A percentile compares a stretch with the other conserved stretches of the same genome.
Evolutionary conservation across 345 rosid genomes (phyloP).

Genomic region (Adansonia digitata): DNA sequence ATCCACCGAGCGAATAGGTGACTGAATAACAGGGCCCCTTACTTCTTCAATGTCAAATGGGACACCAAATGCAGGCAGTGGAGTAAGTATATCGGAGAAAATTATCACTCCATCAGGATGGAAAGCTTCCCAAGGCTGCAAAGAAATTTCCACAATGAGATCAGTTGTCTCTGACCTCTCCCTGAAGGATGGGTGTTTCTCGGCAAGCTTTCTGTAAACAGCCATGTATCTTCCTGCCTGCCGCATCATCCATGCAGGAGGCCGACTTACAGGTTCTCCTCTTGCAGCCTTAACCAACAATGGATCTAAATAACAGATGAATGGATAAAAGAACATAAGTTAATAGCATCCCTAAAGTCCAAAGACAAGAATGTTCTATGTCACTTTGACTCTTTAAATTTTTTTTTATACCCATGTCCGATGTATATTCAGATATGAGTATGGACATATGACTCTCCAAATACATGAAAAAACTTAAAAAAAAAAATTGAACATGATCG

Average conservation of each 20-base stretch:
- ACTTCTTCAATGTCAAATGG: conserved; percentile 94
- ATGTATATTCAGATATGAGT: no score
- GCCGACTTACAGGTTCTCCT: conserved; percentile 68
- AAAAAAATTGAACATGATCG: no score
- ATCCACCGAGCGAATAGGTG: conserved; percentile 70
- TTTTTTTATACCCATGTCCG: no score
- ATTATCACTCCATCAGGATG: conserved; percentile 89
- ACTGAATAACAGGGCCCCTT: conserved; percentile 77
- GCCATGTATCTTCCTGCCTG: conserved; percentile 99
- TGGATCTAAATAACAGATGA: conserved; percentile 52
- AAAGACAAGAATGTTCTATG: background rate
- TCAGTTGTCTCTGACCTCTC: conserved; percentile 95
- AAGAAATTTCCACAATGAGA: conserved; percentile 86
- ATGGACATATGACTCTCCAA: no score
- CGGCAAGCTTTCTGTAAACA: conserved; percentile 88
- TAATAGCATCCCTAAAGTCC: background rate
- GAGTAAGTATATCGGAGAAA: conserved; percentile 95
- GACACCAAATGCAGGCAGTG: conserved; percentile 87
- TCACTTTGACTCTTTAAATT: no score
- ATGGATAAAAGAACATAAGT: background rate
- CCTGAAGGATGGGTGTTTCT: conserved; percentile 88
- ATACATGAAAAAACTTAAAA: no score
- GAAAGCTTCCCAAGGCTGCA: conserved; percentile 97
- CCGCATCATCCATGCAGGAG: conserved; percentile 99
- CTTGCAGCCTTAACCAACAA: conserved; percentile 87